Percentiles rank a stretch among this genome's conserved stretches.
phyloP scores from a whole-genome alignment of 2,329 filamentous ascomycete genomes.

The Onygenales sp. region DNA sequence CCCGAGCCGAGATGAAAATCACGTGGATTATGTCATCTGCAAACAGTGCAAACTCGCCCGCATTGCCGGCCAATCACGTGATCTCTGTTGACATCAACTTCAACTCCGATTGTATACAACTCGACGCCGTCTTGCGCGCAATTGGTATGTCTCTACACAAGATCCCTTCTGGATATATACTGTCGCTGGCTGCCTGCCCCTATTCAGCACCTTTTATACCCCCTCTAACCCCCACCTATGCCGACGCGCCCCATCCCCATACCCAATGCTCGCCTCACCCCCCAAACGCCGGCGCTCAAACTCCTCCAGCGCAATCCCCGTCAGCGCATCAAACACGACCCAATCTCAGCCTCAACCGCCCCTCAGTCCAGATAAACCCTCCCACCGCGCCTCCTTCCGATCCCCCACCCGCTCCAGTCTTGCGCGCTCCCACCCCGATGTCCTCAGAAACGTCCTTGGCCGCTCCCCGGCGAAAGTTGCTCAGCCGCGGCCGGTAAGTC shows the following conservation, averaged over 20 bases:
- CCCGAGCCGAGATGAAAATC: background rate
- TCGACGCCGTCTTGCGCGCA: background rate
- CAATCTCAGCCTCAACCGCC: slow-evolving; percentile 8
- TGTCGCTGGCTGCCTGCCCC: background rate
- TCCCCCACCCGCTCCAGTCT: slow-evolving; percentile 60
- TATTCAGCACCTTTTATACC: slow-evolving; percentile 12
- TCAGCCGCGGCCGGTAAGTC: slow-evolving; percentile 14
- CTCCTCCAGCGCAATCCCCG: slow-evolving; percentile 39
- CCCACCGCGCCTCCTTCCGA: slow-evolving; percentile 48
- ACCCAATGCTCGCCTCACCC: slow-evolving; percentile 46
- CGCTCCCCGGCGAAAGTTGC: slow-evolving; percentile 28
- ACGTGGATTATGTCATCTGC: slow-evolving; percentile 25
- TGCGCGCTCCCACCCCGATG: slow-evolving; percentile 50
- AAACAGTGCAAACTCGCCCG: slow-evolving; percentile 27
- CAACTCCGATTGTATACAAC: background rate
- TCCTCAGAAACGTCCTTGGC: slow-evolving; percentile 40
- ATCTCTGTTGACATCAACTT: slow-evolving; percentile 10
- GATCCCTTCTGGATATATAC: background rate
- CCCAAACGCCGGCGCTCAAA: slow-evolving; percentile 57
- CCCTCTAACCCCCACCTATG: background rate
- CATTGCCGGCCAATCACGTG: slow-evolving; percentile 2
- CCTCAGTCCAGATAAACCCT: slow-evolving; percentile 12
- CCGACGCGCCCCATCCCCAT: slow-evolving; percentile 3
- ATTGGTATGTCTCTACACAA: background rate
- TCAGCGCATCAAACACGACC: slow-evolving; percentile 33